A percentile compares a stretch with the other conserved stretches of the same genome.
Evolutionary conservation across 495 filamentous ascomycete genomes (phyloP).

Genomic region (Trichoderma parareesei): DNA sequence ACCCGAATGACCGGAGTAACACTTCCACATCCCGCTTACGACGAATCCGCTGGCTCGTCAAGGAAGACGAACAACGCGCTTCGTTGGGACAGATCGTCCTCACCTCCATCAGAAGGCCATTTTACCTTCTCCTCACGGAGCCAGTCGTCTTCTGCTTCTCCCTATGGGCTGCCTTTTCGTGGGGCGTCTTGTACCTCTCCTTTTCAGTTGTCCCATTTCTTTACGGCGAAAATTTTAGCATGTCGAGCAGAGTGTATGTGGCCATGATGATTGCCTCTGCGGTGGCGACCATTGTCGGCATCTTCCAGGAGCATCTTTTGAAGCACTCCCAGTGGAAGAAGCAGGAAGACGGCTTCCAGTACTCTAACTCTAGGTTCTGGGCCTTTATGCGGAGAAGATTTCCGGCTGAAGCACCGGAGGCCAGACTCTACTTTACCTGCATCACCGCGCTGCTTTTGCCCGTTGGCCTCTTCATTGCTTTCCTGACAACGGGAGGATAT

Average conservation of each 20-base stretch:
- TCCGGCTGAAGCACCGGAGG: slow-evolving; percentile 56
- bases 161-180: slow-evolving; percentile 82
- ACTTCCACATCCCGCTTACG: slow-evolving; percentile 32
- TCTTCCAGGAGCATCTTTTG: slow-evolving; percentile 56
- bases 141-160: slow-evolving; percentile 94
- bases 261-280: slow-evolving; percentile 62
- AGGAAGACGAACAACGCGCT: slow-evolving; percentile 70
- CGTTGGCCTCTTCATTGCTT: slow-evolving; percentile 61
- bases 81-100: slow-evolving; percentile 63
- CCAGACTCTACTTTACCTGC: slow-evolving; percentile 76
- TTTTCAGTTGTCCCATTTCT: slow-evolving; percentile 73
- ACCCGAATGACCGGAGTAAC: slow-evolving; percentile 13
- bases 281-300: slow-evolving; percentile 62
- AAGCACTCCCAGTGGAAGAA: slow-evolving; percentile 32
- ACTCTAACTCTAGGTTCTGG: slow-evolving; percentile 21
- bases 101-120: slow-evolving; percentile 71
- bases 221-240: slow-evolving; percentile 59
- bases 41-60: slow-evolving; percentile 78
- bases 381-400: slow-evolving; percentile 29
- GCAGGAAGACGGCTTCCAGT: slow-evolving; percentile 2
- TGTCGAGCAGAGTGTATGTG: slow-evolving; percentile 63
- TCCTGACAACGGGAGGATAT: slow-evolving; percentile 41
- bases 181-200: slow-evolving; percentile 83
- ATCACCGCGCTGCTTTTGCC: slow-evolving; percentile 58
- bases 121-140: slow-evolving; percentile 80